These are phyloP conservation scores for Aegilops tauschii DNA, from an alignment of 176 grass and related monocot genomes.

Conservation along the genomic window DNA sequence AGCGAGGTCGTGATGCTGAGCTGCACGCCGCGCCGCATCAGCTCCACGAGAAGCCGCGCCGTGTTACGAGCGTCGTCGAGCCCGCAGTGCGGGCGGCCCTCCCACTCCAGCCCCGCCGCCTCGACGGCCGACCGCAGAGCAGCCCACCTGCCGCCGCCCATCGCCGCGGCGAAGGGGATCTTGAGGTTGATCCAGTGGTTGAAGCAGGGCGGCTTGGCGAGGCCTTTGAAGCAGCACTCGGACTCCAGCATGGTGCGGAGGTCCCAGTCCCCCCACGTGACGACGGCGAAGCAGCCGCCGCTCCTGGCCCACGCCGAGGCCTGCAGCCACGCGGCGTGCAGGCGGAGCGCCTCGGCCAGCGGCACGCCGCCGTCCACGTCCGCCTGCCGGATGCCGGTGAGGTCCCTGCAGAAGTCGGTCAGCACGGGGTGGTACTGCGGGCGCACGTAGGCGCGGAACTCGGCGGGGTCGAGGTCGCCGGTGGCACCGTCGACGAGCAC, in stretches of 20 bases:
- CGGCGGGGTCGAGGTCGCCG: conserved; percentile 24
- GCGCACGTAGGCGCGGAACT: conserved; percentile 47
- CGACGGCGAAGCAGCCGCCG: not conserved
- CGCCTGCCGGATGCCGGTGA: not conserved
- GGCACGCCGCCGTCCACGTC: conserved; percentile 52
- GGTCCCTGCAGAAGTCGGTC: conserved; percentile 13
- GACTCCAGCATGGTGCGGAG: not conserved
- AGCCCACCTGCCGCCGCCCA: not conserved
- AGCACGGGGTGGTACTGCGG: conserved; percentile 41
- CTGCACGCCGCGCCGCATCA: conserved; percentile 39
- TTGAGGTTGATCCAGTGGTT: not conserved
- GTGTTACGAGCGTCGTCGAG: conserved; percentile 55
- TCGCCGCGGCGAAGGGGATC: not conserved
- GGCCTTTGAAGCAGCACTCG: not conserved
- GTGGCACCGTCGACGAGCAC: conserved; percentile 49
- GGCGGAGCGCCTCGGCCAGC: conserved; percentile 43
- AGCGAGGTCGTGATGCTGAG: not conserved
- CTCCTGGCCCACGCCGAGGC: conserved; percentile 22
- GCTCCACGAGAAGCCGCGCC: conserved; percentile 38
- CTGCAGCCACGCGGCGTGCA: conserved; percentile 52
- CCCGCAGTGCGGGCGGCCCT: conserved; percentile 16
- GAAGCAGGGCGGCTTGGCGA: not conserved
- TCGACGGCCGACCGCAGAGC: conserved; percentile 37
- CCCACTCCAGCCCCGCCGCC: conserved; percentile 44
- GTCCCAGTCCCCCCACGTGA: not conserved